Conservation (phyloP, 2,329 filamentous ascomycete genomes). For the Hyphodiscus sp. region DNA sequence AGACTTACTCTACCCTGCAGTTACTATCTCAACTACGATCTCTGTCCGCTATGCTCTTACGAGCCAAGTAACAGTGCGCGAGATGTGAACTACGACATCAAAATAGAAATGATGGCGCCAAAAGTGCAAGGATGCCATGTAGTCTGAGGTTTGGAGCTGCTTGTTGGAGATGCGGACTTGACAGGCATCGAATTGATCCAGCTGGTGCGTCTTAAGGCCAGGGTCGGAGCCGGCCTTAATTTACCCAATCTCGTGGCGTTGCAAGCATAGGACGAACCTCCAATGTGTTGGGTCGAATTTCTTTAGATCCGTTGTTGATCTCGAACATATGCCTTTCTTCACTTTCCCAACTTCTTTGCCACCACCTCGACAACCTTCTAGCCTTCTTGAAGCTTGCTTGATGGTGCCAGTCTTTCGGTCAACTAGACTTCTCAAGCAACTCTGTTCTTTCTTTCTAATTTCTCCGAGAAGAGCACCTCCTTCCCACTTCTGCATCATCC, state of each 20-base stretch:
- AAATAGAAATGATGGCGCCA: constrained; percentile 24
- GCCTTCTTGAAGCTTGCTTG: neutral
- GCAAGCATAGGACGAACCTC: constrained; percentile 19
- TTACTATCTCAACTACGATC: neutral
- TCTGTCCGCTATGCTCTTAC: neutral
- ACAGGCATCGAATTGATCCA: constrained; percentile 26
- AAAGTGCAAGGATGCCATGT: constrained; percentile 19
- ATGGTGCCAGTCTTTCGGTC: neutral
- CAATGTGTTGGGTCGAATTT: constrained; percentile 16
- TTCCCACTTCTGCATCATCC: constrained; percentile 5
- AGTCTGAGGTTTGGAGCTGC: constrained; percentile 23
- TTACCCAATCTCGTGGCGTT: constrained; percentile 26
- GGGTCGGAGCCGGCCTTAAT: constrained; percentile 15
- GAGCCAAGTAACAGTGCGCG: constrained; percentile 8
- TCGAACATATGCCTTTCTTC: neutral
- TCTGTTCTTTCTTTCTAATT: neutral
- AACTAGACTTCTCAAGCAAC: neutral
- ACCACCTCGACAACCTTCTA: neutral
- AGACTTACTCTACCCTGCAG: neutral
- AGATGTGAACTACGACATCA: constrained; percentile 15
- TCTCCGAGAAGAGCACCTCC: constrained; percentile 2
- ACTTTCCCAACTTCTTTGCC: neutral
- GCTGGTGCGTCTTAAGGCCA: constrained; percentile 20
- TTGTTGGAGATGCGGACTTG: constrained; percentile 13
- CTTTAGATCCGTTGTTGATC: constrained; percentile 15